Percentiles rank a stretch among this genome's conserved stretches.
phyloP scores from a whole-genome alignment of 2,329 filamentous ascomycete species.

The Colletotrichum costaricense region DNA sequence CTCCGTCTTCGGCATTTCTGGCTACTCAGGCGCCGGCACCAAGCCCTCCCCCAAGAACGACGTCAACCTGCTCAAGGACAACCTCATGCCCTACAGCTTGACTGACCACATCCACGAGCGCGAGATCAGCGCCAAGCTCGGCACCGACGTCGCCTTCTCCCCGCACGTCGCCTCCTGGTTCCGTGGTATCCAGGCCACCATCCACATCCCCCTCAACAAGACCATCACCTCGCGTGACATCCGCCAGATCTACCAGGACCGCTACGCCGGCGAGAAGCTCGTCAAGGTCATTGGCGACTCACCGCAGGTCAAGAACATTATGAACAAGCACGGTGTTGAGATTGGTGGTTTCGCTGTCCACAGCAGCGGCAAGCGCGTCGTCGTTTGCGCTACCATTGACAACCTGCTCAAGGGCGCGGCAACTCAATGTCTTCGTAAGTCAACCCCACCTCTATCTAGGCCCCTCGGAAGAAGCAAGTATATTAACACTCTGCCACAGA shows the following conservation, averaged over 20 bases:
- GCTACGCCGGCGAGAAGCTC: constrained; percentile 94
- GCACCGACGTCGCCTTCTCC: constrained; percentile 81
- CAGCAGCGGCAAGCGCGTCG: constrained; percentile 87
- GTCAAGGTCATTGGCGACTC: constrained; percentile 92
- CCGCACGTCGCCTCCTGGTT: constrained; percentile 98
- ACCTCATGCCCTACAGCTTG: constrained; percentile 90
- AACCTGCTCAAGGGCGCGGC: constrained; percentile 94
- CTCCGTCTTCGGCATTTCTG: constrained; percentile 89
- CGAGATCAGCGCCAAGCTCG: constrained; percentile 86
- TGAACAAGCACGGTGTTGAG: constrained; percentile 87
- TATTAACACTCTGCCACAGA: constrained; percentile 57
- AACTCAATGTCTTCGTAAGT: constrained; percentile 91
- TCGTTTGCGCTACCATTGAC: constrained; percentile 94
- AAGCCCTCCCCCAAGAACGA: constrained; percentile 97
- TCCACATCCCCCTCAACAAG: constrained; percentile 88
- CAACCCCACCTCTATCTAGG: neutral
- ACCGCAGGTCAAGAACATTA: constrained; percentile 85
- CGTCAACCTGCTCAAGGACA: constrained; percentile 82
- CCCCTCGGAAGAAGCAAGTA: neutral
- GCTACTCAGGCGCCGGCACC: constrained; percentile 94
- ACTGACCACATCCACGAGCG: constrained; percentile 96
- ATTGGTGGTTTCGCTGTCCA: constrained; percentile 97
- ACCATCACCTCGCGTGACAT: constrained; percentile 92
- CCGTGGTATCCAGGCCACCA: constrained; percentile 92
- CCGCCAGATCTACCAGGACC: constrained; percentile 93